Evolutionary conservation across 2,329 filamentous ascomycete genomes (phyloP), one percentile per base, ranked within the genome.

Genomic region (Colletotrichum neosansevieriae): DNA sequence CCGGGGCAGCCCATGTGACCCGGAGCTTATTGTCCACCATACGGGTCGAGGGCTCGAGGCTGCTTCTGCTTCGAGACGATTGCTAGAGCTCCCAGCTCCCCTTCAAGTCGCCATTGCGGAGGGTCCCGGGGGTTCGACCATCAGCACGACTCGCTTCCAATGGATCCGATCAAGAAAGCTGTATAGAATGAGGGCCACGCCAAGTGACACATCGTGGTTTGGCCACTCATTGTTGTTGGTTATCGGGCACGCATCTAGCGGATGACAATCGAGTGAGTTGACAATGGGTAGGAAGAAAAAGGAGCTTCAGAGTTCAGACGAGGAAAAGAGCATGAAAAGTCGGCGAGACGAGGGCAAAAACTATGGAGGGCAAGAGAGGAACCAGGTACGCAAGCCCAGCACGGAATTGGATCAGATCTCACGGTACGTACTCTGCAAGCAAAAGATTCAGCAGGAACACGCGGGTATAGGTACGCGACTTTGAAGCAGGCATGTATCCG

Each of bases 21-120:
- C 57, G 57, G 44, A 60, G 57, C 44, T 60, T 21, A 60, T 50
- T 12, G 57, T 60, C 57, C 57, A 38, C 17, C 4, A 3, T 17
- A 13, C 4, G 9, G 9, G 29, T 19, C 50, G 17, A 17, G n/a
- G 9, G 9, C n/a, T 19, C 50, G 17, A 17, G n/a, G 17, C 36
- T 24, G 47, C 53, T 21, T 21, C 21, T 3, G 21, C 21, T 24
- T 56, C 10, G n/a, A 21, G 29, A 36, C 50, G n/a, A 10, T 36
- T 17, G 29, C 21, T 38, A 17, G 45, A 58, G 29, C 19, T 32
- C 29, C 45, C 19, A 24, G n/a, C 15, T 2, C 19, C 49, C 19
- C 49, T 24, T 32, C 49, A 51, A 34, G 29, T 11, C 12, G 36
- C 10, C 2, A 38, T 38, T 38, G 29, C 24, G 49, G 24, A 51